phyloP scores from a whole-genome alignment of 108 stramenopile species.

The Stephanodiscus minutulus region DNA sequence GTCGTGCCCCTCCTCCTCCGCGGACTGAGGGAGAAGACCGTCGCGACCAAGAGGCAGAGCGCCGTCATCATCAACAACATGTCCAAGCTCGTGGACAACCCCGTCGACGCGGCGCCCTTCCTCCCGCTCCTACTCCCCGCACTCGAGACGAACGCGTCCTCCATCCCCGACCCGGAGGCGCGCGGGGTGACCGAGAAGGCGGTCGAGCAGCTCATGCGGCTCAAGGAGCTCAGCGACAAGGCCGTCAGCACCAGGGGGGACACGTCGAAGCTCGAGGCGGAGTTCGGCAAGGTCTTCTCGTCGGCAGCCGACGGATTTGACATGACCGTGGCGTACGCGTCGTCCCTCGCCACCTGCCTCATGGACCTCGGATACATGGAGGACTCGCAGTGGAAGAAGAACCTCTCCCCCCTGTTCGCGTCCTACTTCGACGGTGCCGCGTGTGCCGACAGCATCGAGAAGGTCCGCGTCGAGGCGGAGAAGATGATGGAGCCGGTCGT shows the following conservation, averaged over 20 bases:
- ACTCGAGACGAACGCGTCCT: constrained; percentile 90
- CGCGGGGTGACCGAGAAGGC: constrained; percentile 89
- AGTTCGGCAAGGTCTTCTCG: constrained; percentile 70
- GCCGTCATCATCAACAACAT: constrained; percentile 99
- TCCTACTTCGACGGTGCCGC: constrained; percentile 70
- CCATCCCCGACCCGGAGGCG: constrained; percentile 96
- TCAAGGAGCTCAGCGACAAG: constrained; percentile 88
- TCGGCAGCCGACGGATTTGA: constrained; percentile 57
- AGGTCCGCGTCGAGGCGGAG: constrained; percentile 85
- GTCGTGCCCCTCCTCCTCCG: constrained; percentile 97
- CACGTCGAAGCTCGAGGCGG: constrained; percentile 68
- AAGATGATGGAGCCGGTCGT: constrained; percentile 85
- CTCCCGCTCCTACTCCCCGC: constrained; percentile 93
- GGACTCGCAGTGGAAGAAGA: constrained; percentile 90
- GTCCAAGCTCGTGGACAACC: constrained; percentile 97
- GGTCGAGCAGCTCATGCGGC: constrained; percentile 81
- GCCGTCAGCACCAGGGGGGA: constrained; percentile 81
- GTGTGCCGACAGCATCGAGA: constrained; percentile 72
- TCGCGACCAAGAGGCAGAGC: constrained; percentile 95
- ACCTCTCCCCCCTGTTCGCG: constrained; percentile 55
- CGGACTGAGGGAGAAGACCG: constrained; percentile 92
- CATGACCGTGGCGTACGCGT: constrained; percentile 65
- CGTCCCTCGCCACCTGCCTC: constrained; percentile 81
- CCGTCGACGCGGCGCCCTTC: constrained; percentile 96
- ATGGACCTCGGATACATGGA: constrained; percentile 93